Evolutionary conservation across 1,139 yeast species (phyloP), one percentile per base, ranked within the genome.

Genomic region (Suhomyces terraborum): DNA sequence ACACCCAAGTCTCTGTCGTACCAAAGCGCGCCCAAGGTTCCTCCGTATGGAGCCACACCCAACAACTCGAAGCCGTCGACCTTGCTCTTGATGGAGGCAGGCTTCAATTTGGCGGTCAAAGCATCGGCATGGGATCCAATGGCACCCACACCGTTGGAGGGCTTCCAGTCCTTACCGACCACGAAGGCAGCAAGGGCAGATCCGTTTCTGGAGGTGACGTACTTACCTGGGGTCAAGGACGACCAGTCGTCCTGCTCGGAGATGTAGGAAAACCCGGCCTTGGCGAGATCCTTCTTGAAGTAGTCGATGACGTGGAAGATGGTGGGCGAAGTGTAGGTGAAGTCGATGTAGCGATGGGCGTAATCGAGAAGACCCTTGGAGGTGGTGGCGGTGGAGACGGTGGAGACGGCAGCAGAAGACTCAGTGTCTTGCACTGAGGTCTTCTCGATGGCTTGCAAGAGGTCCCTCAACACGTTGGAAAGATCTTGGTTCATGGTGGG

Each of bases 21-120:
- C 86, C 88, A 80, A 20, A 71, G 54, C 17, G 71, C 67, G 32
- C 71, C 69, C 50, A 81, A 61, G 1, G 80, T 75, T 20, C 85
- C 84, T 13, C 83, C 79, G 55, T 82, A 82, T 3, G 84, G 83
- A 1, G 87, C 84, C 13, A 81, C 85, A 1, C 85, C 87, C 27
- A 82, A 63, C 27, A 79, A 56, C 39, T 80, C 82, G 58, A 77
- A 82, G 8, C 87, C 86, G 29, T 79, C 82, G 8, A 77, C 73
- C 16, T 62, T 56, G 8, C 58, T 52, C 48, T 74, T 73, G 39
- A 61, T 59, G 6, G 84, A 77, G 36, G 65, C 63, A 0, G 88
- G 88, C 59, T 82, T 82, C 54, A 82, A 61, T 47, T 77, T 72
- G 10, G 75, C 75, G 8, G 83, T 73, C 42, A 82, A 62, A 0